Evolutionary conservation across 805 yeast species (phyloP).

Genomic region (Schwanniomyces pseudopolymorphus): DNA sequence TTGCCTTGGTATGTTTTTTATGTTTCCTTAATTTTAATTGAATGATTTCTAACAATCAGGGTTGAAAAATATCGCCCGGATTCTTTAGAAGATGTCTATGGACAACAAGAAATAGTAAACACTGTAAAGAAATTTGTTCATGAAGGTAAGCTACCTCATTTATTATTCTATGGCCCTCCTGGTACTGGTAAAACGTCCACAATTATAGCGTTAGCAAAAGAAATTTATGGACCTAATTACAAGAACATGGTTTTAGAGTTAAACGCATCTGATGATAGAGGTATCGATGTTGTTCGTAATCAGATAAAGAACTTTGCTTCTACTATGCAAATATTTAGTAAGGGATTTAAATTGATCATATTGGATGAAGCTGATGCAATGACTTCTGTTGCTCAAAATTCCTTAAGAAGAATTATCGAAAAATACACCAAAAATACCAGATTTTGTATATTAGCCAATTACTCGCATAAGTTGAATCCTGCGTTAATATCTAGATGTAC

Average conservation of each 20-base stretch:
- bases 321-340: slow-evolving; percentile 87
- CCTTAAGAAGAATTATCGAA: slow-evolving; percentile 81
- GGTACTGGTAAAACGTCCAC: slow-evolving; percentile 94
- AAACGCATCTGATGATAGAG: slow-evolving; percentile 97
- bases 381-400: slow-evolving; percentile 85
- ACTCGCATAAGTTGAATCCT: slow-evolving; percentile 92
- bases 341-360: slow-evolving; percentile 86
- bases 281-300: slow-evolving; percentile 96
- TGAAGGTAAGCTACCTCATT: slow-evolving; percentile 84
- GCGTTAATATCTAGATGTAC: slow-evolving; percentile 95
- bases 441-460: slow-evolving; percentile 92
- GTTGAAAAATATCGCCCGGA: slow-evolving; percentile 94
- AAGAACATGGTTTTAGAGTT: slow-evolving; percentile 89
- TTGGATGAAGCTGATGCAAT: slow-evolving; percentile 96
- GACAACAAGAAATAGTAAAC: slow-evolving; percentile 81
- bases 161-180: slow-evolving; percentile 93
- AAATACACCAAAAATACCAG: slow-evolving; percentile 93
- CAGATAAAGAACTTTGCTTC: slow-evolving; percentile 96
- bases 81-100: slow-evolving; percentile 81
- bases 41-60: slow-evolving; percentile 39
- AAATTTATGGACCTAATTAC: slow-evolving; percentile 78
- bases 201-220: slow-evolving; percentile 81
- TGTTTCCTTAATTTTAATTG: background rate
- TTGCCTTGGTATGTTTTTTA: slow-evolving; percentile 53
- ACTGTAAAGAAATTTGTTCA: slow-evolving; percentile 84